Base-by-base conservation (phyloP, 768 basidiomycete species). In the button mushroom (Agaricus bisporus) region DNA sequence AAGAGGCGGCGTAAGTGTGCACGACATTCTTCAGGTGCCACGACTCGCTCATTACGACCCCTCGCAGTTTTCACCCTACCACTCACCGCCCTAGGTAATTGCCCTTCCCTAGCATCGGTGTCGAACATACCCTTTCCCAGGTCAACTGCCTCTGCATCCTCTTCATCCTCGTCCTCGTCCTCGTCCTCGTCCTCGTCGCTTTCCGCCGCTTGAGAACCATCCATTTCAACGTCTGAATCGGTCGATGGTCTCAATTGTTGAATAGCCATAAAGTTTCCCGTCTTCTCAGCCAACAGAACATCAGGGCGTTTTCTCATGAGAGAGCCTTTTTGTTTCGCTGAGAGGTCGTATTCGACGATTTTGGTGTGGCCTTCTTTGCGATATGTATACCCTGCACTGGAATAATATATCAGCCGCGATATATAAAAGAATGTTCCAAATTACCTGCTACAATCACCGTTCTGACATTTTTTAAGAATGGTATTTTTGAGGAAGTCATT, bases 331-430 rank as follows among this genome's bases (percentile, higher is more conserved):
- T 92, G 85, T 68, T 93, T 95, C 2, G 67, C 48, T 5, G 90
- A 75, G 29, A 98, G 77, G 61, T 95, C 94, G 63, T 91, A 91
- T 71, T 98, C 94, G 64, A 98, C 86, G 51, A 99, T 79, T 71
- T 98, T 98, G 48, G 88, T 91, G 67, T 89, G 78, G 0, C 91
- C 92, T 64, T 99, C 97, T 68, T 92, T 98, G 49, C 95, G 86
- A 70, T 89, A 92, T 0, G 93, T 91, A 65, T 91, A 94, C 2
- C 80, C 84, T 60, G 78, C 69, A 26, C 92, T 95, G 59, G 2
- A 37, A 58, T 45, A 29, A 41, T 22, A 4, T 47, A 37, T 59
- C 12, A 26, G 57, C 38, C n/a, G 51, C 5, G 25, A 46, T 25
- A 49, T 37, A 8, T 28, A 15, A 42, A 18, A 37, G n/a, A 54